A percentile compares a stretch with the other conserved stretches of the same genome.
These are phyloP conservation scores for Penicillium thymicola DNA, from an alignment of 2,329 filamentous ascomycete genomes.

Conservation along the genomic window DNA sequence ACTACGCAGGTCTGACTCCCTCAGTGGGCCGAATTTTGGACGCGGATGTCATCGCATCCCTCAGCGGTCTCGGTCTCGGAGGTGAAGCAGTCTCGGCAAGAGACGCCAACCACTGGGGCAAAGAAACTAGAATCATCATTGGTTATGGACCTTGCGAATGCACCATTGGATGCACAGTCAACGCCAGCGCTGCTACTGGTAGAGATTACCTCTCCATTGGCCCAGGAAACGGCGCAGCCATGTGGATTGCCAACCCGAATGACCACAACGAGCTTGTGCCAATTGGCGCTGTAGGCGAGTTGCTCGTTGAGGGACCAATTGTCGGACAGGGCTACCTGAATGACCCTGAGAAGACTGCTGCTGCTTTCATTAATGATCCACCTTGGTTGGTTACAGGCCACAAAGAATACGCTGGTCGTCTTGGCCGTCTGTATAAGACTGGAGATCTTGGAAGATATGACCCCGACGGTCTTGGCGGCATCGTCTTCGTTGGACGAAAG, in stretches of 20 bases:
- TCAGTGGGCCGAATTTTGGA: constrained; percentile 52
- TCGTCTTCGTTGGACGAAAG: constrained; percentile 39
- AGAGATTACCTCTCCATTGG: constrained; percentile 41
- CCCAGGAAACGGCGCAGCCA: constrained; percentile 33
- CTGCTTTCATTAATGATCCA: constrained; percentile 38
- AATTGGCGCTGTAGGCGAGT: constrained; percentile 47
- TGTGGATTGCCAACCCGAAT: constrained; percentile 42
- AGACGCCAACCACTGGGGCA: constrained; percentile 43
- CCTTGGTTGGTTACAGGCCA: constrained; percentile 35
- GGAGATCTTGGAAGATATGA: constrained; percentile 41
- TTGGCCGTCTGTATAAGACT: constrained; percentile 40
- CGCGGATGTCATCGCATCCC: constrained; percentile 40
- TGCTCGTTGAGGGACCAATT: constrained; percentile 48
- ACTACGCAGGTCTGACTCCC: constrained; percentile 58
- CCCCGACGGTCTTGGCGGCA: constrained; percentile 36
- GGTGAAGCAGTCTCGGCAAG: constrained; percentile 45
- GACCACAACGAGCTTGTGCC: constrained; percentile 39
- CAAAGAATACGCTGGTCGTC: constrained; percentile 24
- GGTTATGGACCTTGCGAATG: constrained; percentile 46
- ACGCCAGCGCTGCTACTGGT: constrained; percentile 33
- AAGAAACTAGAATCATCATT: constrained; percentile 44
- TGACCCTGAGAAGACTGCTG: constrained; percentile 36
- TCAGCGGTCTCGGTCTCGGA: constrained; percentile 43
- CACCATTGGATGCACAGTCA: constrained; percentile 41
- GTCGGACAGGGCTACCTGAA: constrained; percentile 48